These are phyloP conservation scores for Penstemon eatonii DNA, from an alignment of 257 asterid genomes.

Conservation along the genomic window DNA sequence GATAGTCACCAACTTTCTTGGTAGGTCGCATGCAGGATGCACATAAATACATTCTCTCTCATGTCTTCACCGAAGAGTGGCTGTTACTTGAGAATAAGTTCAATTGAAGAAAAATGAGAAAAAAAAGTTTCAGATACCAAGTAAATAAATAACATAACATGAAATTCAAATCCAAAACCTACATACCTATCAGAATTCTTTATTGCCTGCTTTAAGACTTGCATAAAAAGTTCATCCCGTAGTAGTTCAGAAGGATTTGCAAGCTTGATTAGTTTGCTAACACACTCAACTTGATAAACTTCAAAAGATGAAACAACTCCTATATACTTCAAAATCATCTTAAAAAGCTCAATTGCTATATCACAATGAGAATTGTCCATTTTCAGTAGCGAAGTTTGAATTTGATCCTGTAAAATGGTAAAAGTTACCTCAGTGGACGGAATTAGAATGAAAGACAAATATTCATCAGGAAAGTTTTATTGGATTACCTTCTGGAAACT, in stretches of 20 bases:
- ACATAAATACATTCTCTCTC: conserved; percentile 89
- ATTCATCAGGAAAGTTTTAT: conserved; percentile 16
- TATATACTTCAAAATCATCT: conserved; percentile 75
- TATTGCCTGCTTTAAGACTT: conserved; percentile 85
- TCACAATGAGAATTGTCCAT: conserved; percentile 62
- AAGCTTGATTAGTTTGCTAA: conserved; percentile 79
- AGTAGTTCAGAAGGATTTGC: conserved; percentile 83
- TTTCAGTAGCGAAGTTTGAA: conserved; percentile 77
- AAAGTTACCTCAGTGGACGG: conserved; percentile 28
- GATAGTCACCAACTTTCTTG: conserved; percentile 62
- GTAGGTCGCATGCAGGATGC: conserved; percentile 96
- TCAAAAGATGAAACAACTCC: conserved; percentile 79
- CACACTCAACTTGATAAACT: conserved; percentile 55
- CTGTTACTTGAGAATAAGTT: conserved; percentile 38
- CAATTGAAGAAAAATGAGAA: background rate
- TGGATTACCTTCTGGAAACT: conserved; percentile 69
- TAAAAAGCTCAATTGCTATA: conserved; percentile 83
- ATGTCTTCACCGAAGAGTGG: conserved; percentile 66
- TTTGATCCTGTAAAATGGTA: conserved; percentile 66
- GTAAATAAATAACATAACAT: background rate
- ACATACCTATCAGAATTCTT: conserved; percentile 83
- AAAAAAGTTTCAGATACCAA: too few relatives aligned
- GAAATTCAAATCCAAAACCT: conserved; percentile 14
- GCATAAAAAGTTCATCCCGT: conserved; percentile 89
- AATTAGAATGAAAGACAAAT: conserved; percentile 13